Percentiles rank a stretch among this genome's conserved stretches.
phyloP scores from a whole-genome alignment of 1,284 basidiomycete genomes.

The Papiliotrema laurentii region DNA sequence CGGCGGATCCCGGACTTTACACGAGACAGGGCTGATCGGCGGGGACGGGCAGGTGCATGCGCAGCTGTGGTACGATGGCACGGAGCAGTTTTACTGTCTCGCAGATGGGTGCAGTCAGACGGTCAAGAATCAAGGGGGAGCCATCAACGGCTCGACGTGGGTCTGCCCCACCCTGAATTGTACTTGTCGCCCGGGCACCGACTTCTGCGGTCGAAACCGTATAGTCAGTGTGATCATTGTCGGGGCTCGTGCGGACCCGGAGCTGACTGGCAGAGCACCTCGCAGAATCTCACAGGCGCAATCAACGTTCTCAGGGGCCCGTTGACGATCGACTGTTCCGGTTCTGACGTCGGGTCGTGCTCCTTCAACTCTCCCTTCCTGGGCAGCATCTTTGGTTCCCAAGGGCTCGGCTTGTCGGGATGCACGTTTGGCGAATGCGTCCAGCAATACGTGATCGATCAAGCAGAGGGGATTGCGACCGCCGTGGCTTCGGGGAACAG shows the following conservation, averaged over 20 bases:
- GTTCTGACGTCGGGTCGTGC: slow-evolving; percentile 55
- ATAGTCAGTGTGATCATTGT: slow-evolving; percentile 2
- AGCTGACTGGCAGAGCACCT: slow-evolving; percentile 8
- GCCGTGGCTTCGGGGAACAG: not conserved
- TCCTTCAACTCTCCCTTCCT: slow-evolving; percentile 69
- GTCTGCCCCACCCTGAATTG: slow-evolving; percentile 67
- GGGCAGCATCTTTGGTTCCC: slow-evolving; percentile 62
- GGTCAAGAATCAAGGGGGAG: slow-evolving; percentile 19
- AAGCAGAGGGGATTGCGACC: slow-evolving; percentile 30
- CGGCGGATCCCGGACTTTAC: slow-evolving; percentile 32
- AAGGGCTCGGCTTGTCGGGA: slow-evolving; percentile 63
- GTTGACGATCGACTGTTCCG: slow-evolving; percentile 60
- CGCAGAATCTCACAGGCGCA: slow-evolving; percentile 53
- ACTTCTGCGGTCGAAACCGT: slow-evolving; percentile 64
- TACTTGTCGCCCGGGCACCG: slow-evolving; percentile 61
- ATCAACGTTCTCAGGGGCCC: slow-evolving; percentile 50
- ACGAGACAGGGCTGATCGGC: slow-evolving; percentile 48
- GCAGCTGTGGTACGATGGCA: slow-evolving; percentile 75
- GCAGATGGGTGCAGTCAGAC: slow-evolving; percentile 67
- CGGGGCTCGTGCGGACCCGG: not conserved
- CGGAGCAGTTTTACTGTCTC: slow-evolving; percentile 72
- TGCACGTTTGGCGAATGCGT: slow-evolving; percentile 85
- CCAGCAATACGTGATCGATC: slow-evolving; percentile 67
- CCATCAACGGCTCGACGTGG: slow-evolving; percentile 54
- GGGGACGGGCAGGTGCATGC: slow-evolving; percentile 58